These are phyloP conservation scores for Tuber indicum DNA, from an alignment of 495 filamentous ascomycete genomes.

Conservation along the genomic window DNA sequence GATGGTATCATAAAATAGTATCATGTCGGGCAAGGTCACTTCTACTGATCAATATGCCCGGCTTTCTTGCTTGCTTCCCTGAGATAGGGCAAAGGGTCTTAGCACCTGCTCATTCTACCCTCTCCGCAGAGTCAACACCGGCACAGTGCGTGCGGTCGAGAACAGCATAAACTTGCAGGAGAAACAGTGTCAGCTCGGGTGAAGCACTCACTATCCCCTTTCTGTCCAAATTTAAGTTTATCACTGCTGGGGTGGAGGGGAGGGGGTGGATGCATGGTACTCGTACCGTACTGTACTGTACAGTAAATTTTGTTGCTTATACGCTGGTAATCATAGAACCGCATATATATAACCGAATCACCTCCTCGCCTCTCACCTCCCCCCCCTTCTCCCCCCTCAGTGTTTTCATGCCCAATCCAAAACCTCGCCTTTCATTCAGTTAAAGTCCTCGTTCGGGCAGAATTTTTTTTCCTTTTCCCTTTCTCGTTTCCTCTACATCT, in stretches of 20 bases:
- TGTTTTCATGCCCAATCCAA: background rate
- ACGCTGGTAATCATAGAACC: background rate
- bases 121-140: background rate
- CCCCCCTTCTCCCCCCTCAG: background rate
- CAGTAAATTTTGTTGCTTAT: background rate
- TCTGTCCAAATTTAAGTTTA: background rate
- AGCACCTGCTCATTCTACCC: background rate
- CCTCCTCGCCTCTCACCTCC: background rate
- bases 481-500: background rate
- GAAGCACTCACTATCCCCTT: background rate
- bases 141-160: background rate
- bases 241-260: background rate
- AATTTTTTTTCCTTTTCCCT: background rate
- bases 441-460: background rate
- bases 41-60: background rate
- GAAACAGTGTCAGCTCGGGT: background rate
- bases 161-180: background rate
- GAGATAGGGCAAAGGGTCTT: background rate
- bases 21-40: background rate
- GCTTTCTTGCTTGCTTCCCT: background rate
- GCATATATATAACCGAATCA: background rate
- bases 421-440: background rate
- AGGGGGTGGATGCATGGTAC: background rate
- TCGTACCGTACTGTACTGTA: background rate
- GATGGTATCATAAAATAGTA: background rate